phyloP scores from a whole-genome alignment of 306 rosid species.

The Pueraria montana region DNA sequence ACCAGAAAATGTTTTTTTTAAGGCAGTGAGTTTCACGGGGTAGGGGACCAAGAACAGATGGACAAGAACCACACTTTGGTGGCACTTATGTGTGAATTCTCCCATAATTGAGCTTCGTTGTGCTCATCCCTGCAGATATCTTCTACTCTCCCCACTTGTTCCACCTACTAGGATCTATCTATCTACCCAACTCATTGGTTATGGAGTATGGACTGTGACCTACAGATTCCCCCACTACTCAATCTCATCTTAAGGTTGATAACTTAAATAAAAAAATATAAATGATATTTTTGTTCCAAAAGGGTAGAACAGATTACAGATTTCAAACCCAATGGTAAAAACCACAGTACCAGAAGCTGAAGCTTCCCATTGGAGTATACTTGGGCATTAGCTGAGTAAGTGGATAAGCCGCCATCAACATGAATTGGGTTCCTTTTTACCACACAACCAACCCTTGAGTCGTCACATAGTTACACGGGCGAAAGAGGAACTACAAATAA shows the following conservation, averaged over 20 bases:
- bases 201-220: conserved; percentile 49
- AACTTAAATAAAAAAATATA: neutral
- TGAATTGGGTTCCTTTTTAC: conserved; percentile 44
- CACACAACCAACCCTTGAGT: conserved; percentile 36
- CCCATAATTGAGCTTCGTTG: conserved; percentile 62
- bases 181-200: conserved; percentile 47
- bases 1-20: conserved; percentile 23
- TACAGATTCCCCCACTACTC: conserved; percentile 49
- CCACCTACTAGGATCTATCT: conserved; percentile 48
- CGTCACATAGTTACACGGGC: conserved; percentile 31
- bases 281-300: neutral
- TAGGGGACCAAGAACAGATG: conserved; percentile 70
- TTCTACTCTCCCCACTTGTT: conserved; percentile 58
- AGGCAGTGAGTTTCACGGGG: conserved; percentile 63
- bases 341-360: conserved; percentile 38
- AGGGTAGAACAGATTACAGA: conserved; percentile 19
- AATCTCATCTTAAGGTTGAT: conserved; percentile 29
- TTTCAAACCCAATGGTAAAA: conserved; percentile 33
- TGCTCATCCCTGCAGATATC: conserved; percentile 54
- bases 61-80: conserved; percentile 57
- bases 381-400: conserved; percentile 44
- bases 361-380: conserved; percentile 46
- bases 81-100: conserved; percentile 57
- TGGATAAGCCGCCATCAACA: conserved; percentile 54
- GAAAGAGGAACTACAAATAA: conserved; percentile 38